Evolutionary conservation across 2,329 filamentous ascomycete genomes (phyloP), one percentile per base, ranked within the genome.

Genomic region (Meredithiella fracta): DNA sequence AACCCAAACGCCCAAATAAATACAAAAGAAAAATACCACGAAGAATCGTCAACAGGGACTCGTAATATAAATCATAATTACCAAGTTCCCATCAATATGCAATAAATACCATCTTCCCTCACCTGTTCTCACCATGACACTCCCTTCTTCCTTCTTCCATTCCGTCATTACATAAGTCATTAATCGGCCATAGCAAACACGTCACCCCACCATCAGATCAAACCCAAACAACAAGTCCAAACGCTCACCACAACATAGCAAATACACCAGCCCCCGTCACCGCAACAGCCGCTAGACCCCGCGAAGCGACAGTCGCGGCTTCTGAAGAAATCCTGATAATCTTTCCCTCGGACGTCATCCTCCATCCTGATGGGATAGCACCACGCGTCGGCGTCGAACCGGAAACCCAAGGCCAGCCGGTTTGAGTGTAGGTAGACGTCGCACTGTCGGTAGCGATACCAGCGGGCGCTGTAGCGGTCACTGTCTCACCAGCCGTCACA

Each of bases 311-410:
- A 15, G 63, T 52, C 5, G 61, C 57, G 14, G 76, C 74, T 64
- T 79, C 79, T 71, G 80, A 79, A 69, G 76, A 79, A 62, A 80
- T 77, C 65, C 85, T 85, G 64, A 88, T 75, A 63, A 92, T 81
- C 72, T 90, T 91, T 65, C 87, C 86, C 62, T 80, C 78, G 60
- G 81, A 74, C 53, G 82, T 86, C 69, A 92, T 86, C 59, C 82
- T 77, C 87, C 87, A 95, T 59, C 86, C 87, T 63, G 75, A 79
- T 42, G 90, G 88, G 58, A 94, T 79, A 60, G 72, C 68, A 3
- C 75, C 71, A 29, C 71, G 70, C 11, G 77, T 72, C 14, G 73
- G 73, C 4, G 74, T 74, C 56, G 77, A 70, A 56, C 69, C 70
- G 49, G 75, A 73, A 29, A 80, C 77, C 83, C 83, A 88, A 22